A percentile compares a stretch with the other conserved stretches of the same genome.
Conservation (phyloP, 305 asterid species). For the Fraxinus floribunda region DNA sequence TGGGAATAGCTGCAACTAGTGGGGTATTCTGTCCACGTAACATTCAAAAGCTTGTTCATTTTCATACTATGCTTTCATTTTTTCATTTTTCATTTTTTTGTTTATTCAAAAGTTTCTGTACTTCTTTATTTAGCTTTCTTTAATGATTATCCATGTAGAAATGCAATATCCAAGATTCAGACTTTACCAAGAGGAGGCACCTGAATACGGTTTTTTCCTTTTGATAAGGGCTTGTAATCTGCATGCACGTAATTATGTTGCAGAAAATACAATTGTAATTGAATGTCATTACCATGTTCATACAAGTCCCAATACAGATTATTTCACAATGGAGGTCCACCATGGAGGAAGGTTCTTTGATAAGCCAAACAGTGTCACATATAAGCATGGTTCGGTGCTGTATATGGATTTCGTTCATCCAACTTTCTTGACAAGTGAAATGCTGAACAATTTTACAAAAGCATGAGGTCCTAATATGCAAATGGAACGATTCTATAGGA, state of each 20-base stretch:
- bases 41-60: too few relatives aligned
- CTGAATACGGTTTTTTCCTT: not conserved
- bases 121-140: not conserved
- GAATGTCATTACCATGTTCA: not conserved
- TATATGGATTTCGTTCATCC: too few relatives aligned
- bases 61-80: too few relatives aligned
- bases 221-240: not conserved
- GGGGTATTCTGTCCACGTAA: not conserved
- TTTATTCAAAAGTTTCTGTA: not conserved
- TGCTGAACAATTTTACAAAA: too few relatives aligned
- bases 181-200: not conserved
- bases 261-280: not conserved
- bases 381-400: too few relatives aligned
- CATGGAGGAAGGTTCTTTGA: too few relatives aligned
- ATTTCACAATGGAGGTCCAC: too few relatives aligned
- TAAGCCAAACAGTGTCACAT: too few relatives aligned
- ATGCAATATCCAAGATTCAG: not conserved
- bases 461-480: too few relatives aligned
- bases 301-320: not conserved
- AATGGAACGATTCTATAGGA: too few relatives aligned
- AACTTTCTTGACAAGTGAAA: too few relatives aligned
- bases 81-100: too few relatives aligned
- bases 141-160: not conserved
- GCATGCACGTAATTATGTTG: not conserved
- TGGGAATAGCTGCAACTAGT: not conserved